phyloP scores from a whole-genome alignment of 371 early-diverging fungal species.

The Apophysomyces trapeziformis region DNA sequence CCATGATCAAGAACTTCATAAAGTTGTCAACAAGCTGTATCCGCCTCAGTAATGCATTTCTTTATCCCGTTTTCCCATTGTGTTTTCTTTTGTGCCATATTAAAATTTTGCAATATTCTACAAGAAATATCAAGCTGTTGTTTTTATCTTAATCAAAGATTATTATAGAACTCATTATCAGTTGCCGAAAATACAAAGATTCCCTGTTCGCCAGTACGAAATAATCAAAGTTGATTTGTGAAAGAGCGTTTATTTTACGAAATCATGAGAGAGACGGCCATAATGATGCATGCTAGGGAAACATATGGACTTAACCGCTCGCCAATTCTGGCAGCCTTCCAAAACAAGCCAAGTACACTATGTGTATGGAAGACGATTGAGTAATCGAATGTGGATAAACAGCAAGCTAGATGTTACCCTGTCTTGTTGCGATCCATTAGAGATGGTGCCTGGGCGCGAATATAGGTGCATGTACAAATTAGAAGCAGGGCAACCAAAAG shows the following conservation, averaged over 20 bases:
- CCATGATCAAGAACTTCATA: not conserved
- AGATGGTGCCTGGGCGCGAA: conserved; percentile 76
- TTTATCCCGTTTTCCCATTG: not conserved
- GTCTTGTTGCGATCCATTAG: conserved; percentile 70
- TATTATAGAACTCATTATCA: too few species aligned
- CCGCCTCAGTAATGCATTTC: not conserved
- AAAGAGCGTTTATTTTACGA: conserved; percentile 20
- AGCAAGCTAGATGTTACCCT: conserved; percentile 41
- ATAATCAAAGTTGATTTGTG: too few species aligned
- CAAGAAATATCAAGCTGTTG: too few species aligned
- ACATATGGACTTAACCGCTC: conserved; percentile 90
- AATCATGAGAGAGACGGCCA: conserved; percentile 71
- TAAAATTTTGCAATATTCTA: too few species aligned
- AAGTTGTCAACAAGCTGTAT: not conserved
- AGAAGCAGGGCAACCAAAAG: conserved; percentile 73
- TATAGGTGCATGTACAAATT: conserved; percentile 82
- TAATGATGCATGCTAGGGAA: conserved; percentile 79
- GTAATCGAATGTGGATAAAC: not conserved
- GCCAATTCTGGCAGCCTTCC: conserved; percentile 92
- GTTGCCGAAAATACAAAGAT: too few species aligned
- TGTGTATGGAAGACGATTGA: not conserved
- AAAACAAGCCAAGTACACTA: conserved; percentile 83
- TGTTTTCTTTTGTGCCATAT: not conserved
- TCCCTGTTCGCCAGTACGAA: too few species aligned
- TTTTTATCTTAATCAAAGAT: too few species aligned